Percentiles rank a stretch among this genome's conserved stretches.
These are phyloP conservation scores for Sporobolus alterniflorus DNA, from an alignment of 202 grass and related monocot genomes.

Conservation along the genomic window DNA sequence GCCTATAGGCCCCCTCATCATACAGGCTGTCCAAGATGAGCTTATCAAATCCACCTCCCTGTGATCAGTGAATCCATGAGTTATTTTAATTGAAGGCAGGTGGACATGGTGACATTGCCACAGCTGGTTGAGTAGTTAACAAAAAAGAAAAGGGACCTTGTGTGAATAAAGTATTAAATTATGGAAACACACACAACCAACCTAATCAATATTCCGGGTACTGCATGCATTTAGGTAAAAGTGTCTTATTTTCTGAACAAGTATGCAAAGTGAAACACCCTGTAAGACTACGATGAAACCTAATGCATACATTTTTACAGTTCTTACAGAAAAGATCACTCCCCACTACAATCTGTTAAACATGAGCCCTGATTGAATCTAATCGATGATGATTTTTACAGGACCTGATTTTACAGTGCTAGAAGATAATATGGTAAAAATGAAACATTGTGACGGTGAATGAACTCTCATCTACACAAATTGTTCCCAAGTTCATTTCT, in stretches of 20 bases:
- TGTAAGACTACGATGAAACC: too few relatives aligned
- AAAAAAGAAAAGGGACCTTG: neutral
- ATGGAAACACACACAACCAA: neutral
- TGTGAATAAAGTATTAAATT: neutral
- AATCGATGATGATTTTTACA: neutral
- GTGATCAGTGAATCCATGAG: slow-evolving; percentile 7
- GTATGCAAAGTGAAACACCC: neutral
- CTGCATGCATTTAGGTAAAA: neutral
- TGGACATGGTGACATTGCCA: neutral
- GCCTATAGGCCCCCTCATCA: slow-evolving; percentile 81
- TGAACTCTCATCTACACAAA: too few relatives aligned
- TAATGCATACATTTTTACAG: neutral
- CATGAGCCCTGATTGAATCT: neutral
- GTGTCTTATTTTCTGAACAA: neutral
- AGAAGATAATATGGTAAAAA: neutral
- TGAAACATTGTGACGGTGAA: neutral
- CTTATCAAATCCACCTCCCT: slow-evolving; percentile 94
- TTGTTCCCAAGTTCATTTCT: neutral
- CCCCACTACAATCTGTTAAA: neutral
- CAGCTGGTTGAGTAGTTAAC: neutral
- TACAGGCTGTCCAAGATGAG: slow-evolving; percentile 90
- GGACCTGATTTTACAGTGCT: neutral
- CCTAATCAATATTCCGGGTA: neutral
- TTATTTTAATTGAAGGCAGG: slow-evolving; percentile 3
- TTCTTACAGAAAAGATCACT: neutral